Evolutionary conservation across 352 stramenopile genomes (phyloP).

Genomic region (Peronospora farinosa): DNA sequence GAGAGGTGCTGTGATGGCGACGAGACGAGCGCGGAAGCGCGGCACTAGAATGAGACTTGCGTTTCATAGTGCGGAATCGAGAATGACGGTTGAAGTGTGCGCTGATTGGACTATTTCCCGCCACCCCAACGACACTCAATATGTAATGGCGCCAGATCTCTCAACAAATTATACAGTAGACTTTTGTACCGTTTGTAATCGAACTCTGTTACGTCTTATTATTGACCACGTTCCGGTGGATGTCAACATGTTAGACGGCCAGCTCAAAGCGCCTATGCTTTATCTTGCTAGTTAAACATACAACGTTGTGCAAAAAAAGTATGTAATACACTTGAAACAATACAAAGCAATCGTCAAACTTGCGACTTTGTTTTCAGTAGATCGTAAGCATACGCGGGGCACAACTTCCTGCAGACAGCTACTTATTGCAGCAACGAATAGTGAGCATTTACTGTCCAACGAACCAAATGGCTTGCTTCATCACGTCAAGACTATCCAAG

Average conservation of each 20-base stretch:
- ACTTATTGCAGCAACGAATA: neutral
- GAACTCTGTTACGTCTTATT: too few species aligned
- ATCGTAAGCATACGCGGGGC: too few species aligned
- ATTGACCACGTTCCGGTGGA: too few species aligned
- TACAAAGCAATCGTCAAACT: too few species aligned
- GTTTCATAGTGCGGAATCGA: constrained; percentile 30
- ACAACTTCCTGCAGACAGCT: too few species aligned
- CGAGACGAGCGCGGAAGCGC: constrained; percentile 9
- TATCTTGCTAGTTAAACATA: too few species aligned
- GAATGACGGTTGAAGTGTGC: constrained; percentile 19
- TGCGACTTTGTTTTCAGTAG: too few species aligned
- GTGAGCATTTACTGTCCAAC: constrained; percentile 10
- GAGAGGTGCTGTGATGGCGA: constrained; percentile 1
- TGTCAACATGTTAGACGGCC: too few species aligned
- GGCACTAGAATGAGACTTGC: constrained; percentile 13
- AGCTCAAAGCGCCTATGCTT: too few species aligned
- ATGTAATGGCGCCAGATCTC: neutral
- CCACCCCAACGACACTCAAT: neutral
- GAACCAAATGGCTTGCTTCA: constrained; percentile 11
- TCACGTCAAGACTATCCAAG: neutral
- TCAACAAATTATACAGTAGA: neutral
- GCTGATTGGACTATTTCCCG: constrained; percentile 4
- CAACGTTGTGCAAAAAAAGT: too few species aligned
- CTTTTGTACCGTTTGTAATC: too few species aligned
- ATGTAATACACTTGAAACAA: too few species aligned